Conservation (phyloP, 2,329 filamentous ascomycete species). For the Hypomyces perniciosus region DNA sequence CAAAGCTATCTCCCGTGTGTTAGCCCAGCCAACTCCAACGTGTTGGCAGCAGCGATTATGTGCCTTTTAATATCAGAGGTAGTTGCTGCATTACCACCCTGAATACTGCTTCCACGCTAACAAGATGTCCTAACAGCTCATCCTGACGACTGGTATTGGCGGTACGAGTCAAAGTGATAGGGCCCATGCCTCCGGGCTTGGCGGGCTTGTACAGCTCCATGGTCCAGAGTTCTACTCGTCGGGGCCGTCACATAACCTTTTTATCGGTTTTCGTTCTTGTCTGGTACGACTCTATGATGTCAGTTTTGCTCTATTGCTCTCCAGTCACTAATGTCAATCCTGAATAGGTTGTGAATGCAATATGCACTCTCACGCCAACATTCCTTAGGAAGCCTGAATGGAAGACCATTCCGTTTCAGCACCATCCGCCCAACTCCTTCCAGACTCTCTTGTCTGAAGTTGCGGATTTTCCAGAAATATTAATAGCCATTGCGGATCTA, state of each 20-base stretch:
- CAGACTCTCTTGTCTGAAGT: conserved; percentile 28
- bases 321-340: background rate
- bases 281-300: conserved; percentile 23
- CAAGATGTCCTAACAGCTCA: conserved; percentile 13
- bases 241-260: conserved; percentile 31
- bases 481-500: conserved; percentile 18
- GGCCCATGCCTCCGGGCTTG: conserved; percentile 31
- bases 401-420: conserved; percentile 26
- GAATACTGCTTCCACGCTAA: background rate
- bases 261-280: conserved; percentile 34
- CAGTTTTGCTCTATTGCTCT: background rate
- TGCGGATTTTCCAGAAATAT: conserved; percentile 23
- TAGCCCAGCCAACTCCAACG: conserved; percentile 12
- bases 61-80: conserved; percentile 29
- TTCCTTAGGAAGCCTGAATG: conserved; percentile 28
- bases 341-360: conserved; percentile 25
- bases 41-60: conserved; percentile 29
- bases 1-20: conserved; percentile 12
- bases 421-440: conserved; percentile 21
- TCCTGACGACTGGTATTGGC: conserved; percentile 24
- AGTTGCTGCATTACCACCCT: background rate
- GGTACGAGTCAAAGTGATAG: conserved; percentile 15
- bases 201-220: conserved; percentile 27
- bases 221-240: conserved; percentile 24
- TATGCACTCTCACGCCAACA: conserved; percentile 22